phyloP scores from a whole-genome alignment of 2,329 filamentous ascomycete genomes.

The Elsinoe batatas region DNA sequence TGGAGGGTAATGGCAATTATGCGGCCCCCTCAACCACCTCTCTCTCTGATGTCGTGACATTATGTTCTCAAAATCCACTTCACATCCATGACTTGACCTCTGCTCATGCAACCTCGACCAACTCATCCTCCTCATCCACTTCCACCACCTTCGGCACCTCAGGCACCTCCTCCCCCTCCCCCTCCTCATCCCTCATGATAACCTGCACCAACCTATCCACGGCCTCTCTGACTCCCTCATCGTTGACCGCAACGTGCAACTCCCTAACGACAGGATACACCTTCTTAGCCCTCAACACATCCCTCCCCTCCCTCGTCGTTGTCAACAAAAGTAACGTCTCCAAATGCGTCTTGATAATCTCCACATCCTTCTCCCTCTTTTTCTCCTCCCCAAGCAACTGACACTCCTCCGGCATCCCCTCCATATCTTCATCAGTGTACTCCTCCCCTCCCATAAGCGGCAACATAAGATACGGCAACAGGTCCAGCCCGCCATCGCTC shows the following conservation, averaged over 20 bases:
- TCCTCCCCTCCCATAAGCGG: constrained; percentile 83
- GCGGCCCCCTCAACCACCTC: not conserved
- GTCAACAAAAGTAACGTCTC: constrained; percentile 80
- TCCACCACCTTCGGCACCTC: constrained; percentile 34
- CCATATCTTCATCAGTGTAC: constrained; percentile 75
- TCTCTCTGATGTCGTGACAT: not conserved
- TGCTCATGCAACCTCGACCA: constrained; percentile 31
- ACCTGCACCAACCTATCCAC: constrained; percentile 88
- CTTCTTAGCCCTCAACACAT: constrained; percentile 62
- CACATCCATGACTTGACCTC: not conserved
- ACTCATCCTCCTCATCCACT: constrained; percentile 30
- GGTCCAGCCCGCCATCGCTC: constrained; percentile 58
- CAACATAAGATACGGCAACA: constrained; percentile 79
- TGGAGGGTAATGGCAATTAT: constrained; percentile 10
- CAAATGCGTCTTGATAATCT: constrained; percentile 75
- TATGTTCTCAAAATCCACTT: not conserved
- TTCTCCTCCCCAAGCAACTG: constrained; percentile 88
- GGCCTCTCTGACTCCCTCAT: constrained; percentile 72
- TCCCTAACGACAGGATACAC: constrained; percentile 87
- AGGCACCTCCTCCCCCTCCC: constrained; percentile 38
- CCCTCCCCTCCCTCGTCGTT: constrained; percentile 64
- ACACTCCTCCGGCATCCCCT: constrained; percentile 79
- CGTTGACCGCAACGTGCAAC: constrained; percentile 64
- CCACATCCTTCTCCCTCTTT: constrained; percentile 63
- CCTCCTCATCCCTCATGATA: constrained; percentile 68